Percentiles rank a stretch among this genome's conserved stretches.
Evolutionary conservation across 208 protist genomes (phyloP).

Genomic region (Lotmaria passim): DNA sequence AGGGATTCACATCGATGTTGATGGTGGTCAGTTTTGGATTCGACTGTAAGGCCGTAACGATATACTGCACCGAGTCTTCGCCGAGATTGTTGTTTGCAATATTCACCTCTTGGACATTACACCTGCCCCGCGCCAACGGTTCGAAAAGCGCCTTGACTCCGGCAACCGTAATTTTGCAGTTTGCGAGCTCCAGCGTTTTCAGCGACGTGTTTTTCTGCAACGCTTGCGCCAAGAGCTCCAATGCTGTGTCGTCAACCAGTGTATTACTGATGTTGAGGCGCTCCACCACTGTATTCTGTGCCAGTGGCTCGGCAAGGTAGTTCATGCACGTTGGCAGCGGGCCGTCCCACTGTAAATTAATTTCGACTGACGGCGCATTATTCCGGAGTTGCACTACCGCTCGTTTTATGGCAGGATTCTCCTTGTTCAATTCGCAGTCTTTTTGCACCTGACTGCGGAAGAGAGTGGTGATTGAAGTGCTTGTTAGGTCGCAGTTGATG

Average conservation of each 20-base stretch:
- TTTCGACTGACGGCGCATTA: slow-evolving; percentile 42
- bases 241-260: slow-evolving; percentile 64
- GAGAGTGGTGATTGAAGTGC: slow-evolving; percentile 62
- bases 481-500: slow-evolving; percentile 52
- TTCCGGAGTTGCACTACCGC: slow-evolving; percentile 60
- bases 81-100: slow-evolving; percentile 84
- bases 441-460: slow-evolving; percentile 44
- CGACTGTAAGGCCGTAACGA: slow-evolving; percentile 60
- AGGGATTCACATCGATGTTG: slow-evolving; percentile 82
- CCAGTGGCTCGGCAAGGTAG: slow-evolving; percentile 68
- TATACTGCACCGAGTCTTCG: slow-evolving; percentile 53
- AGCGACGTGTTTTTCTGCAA: slow-evolving; percentile 74
- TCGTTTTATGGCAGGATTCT: slow-evolving; percentile 69
- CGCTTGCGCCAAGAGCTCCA: slow-evolving; percentile 56
- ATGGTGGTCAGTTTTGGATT: slow-evolving; percentile 71
- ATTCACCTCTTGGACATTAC: slow-evolving; percentile 75
- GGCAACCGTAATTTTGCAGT: slow-evolving; percentile 79
- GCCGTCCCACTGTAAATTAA: slow-evolving; percentile 87
- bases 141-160: slow-evolving; percentile 71
- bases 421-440: slow-evolving; percentile 80
- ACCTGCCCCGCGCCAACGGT: slow-evolving; percentile 46
- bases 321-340: slow-evolving; percentile 53
- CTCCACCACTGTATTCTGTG: slow-evolving; percentile 55
- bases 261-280: slow-evolving; percentile 85
- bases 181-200: slow-evolving; percentile 75